Conservation (phyloP, 108 stramenopile genomes). For the Cyclostephanos tholiformis region DNA sequence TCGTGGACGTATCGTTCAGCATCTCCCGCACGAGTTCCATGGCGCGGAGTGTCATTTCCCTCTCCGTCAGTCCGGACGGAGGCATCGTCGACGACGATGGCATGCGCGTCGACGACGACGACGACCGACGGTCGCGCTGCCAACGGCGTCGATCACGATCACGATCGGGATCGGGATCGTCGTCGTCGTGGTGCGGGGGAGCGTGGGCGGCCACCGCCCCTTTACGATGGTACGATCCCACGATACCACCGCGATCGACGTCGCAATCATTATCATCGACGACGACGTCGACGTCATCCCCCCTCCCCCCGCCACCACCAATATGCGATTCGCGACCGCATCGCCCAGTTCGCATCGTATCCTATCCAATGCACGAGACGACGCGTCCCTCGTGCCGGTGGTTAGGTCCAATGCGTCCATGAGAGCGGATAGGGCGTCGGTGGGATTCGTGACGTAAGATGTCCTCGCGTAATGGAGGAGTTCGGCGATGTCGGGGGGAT, state of each 20-base stretch:
- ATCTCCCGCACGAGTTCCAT: constrained; percentile 40
- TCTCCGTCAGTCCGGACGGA: constrained; percentile 6
- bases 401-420: constrained; percentile 52
- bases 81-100: neutral
- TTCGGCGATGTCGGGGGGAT: constrained; percentile 32
- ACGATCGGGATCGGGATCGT: constrained; percentile 15
- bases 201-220: too few relatives aligned
- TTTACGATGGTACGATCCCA: neutral
- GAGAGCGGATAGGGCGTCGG: constrained; percentile 50
- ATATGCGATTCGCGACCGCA: constrained; percentile 38
- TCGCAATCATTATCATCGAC: neutral
- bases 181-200: too few relatives aligned
- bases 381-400: constrained; percentile 31
- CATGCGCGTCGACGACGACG: too few relatives aligned
- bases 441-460: constrained; percentile 52
- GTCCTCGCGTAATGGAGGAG: constrained; percentile 50
- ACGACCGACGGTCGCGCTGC: neutral
- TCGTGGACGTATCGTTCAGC: constrained; percentile 45
- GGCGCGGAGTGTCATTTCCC: constrained; percentile 42
- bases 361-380: constrained; percentile 38
- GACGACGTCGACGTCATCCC: too few relatives aligned
- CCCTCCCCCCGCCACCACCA: constrained; percentile 14
- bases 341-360: constrained; percentile 54
- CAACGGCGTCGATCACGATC: too few relatives aligned
- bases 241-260: neutral